Evolutionary conservation across 2,329 filamentous ascomycete species (phyloP), one percentile per base, ranked within the genome.

Genomic region (Paracorniculantispora psalliotae): DNA sequence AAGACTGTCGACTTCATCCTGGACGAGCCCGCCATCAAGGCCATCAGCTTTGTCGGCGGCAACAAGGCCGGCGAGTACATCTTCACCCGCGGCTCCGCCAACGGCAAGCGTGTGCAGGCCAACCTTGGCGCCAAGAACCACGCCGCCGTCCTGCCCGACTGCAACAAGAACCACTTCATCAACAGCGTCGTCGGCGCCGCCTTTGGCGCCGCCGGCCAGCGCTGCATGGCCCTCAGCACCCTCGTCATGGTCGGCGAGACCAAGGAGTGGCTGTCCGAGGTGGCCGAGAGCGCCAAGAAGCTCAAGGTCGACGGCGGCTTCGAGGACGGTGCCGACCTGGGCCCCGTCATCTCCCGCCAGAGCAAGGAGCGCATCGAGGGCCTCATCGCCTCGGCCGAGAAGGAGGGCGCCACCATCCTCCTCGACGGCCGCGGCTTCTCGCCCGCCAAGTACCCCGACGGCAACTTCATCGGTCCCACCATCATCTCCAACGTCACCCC

Each of bases 21-120:
- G 53, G 91, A 96, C 67, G 89, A 91, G 71, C 90, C 90, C 23
- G 81, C 83, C 63, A 91, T 96, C 80, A 93, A 92, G 82, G 90
- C 91, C 59, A 83, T 96, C 68, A 89, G 85, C 75, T 96, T 96
- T 68, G 91, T 96, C 39, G 90, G 90, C 63, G 86, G 88, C 75
- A 94, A 94, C 80, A 90, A 91, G 80, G 91, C 90, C 8, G 90
- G 90, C 69, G 89, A 93, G 77, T 94, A 94, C 78, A 94, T 94
- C 73, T 94, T 86, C 75, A 75, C 79, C 58, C 85, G 89, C 59
- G 90, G 85, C 33, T 91, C 89, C 1, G 90, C 89, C 69, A 91
- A 93, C 68, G 90, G 91, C 69, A 94, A 94, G 82, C 88, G 90
- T 68, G 89, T 92, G 33, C 91, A 94, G 77, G 90, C 90, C 72